Percentiles rank a stretch among this genome's conserved stretches.
Evolutionary conservation across 2,329 filamentous ascomycete genomes (phyloP).

Genomic region (Cladosporium sp.): DNA sequence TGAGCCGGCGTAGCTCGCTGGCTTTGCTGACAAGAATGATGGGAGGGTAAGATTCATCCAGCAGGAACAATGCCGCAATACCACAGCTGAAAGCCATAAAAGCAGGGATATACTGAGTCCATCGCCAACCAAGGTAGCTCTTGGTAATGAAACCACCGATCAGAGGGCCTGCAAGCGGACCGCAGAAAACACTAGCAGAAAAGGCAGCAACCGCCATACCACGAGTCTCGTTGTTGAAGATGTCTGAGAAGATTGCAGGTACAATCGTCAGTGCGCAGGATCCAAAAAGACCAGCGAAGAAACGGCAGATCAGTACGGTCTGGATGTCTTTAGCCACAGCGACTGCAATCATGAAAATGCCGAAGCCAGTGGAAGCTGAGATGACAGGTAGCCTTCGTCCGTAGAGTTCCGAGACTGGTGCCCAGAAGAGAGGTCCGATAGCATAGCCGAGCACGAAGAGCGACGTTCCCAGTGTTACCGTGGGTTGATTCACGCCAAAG

Average conservation of each 20-base stretch:
- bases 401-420: slow-evolving; percentile 44
- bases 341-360: slow-evolving; percentile 47
- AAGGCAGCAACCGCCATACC: slow-evolving; percentile 35
- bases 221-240: slow-evolving; percentile 28
- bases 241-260: slow-evolving; percentile 44
- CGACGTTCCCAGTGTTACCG: slow-evolving; percentile 34
- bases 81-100: slow-evolving; percentile 55
- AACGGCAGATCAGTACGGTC: slow-evolving; percentile 35
- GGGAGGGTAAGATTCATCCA: slow-evolving; percentile 56
- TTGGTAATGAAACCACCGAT: slow-evolving; percentile 32
- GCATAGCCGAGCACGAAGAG: slow-evolving; percentile 40
- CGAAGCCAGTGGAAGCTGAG: slow-evolving; percentile 30
- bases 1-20: slow-evolving; percentile 49
- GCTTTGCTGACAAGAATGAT: slow-evolving; percentile 56
- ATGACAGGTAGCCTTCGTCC: slow-evolving; percentile 33
- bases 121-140: slow-evolving; percentile 45
- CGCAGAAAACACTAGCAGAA: slow-evolving; percentile 31
- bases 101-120: slow-evolving; percentile 47
- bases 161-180: slow-evolving; percentile 31
- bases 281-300: slow-evolving; percentile 35
- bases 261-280: slow-evolving; percentile 43
- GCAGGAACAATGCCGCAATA: slow-evolving; percentile 47
- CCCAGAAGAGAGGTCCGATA: slow-evolving; percentile 40
- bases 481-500: slow-evolving; percentile 38
- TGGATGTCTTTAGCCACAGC: slow-evolving; percentile 36